Evolutionary conservation across 345 rosid genomes (phyloP).

Genomic region (sweet orange (Citrus sinensis)): DVS_A1.0 CM039168.1:24450501-24451000

Average conservation of each 20-base stretch:
- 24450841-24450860: constrained; percentile 73
- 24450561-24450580: constrained; percentile 62
- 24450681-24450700: constrained; percentile 76
- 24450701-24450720: constrained; percentile 80
- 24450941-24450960: constrained; percentile 69
- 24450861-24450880: constrained; percentile 84
- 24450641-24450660: constrained; percentile 61
- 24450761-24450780: constrained; percentile 25
- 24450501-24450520: constrained; percentile 43
- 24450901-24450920: constrained; percentile 77
- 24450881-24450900: constrained; percentile 41
- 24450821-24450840: constrained; percentile 82
- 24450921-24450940: constrained; percentile 99
- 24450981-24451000: constrained; percentile 47
- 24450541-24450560: constrained; percentile 43
- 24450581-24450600: constrained; percentile 43
- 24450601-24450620: constrained; percentile 31
- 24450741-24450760: constrained; percentile 4
- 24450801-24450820: constrained; percentile 62
- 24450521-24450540: constrained; percentile 46
- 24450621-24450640: constrained; percentile 56
- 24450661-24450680: constrained; percentile 90
- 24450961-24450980: constrained; percentile 61
- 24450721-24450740: constrained; percentile 14
- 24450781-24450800: constrained; percentile 34